These are phyloP conservation scores for Trichosporon sp. DNA, from an alignment of 1,284 basidiomycete genomes.

Conservation along the genomic window DNA sequence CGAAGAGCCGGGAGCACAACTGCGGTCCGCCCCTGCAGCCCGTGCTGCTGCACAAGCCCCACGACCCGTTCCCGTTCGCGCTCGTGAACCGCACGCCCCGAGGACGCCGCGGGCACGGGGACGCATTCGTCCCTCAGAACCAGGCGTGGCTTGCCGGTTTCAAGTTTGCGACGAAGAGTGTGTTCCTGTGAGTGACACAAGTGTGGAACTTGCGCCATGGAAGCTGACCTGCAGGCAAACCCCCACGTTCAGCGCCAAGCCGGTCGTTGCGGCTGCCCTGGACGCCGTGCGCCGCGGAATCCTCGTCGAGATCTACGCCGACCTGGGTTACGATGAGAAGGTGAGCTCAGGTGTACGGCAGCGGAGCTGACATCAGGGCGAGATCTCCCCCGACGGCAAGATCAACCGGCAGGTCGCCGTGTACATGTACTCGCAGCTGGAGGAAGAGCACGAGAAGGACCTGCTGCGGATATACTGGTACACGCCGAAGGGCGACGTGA, in stretches of 20 bases:
- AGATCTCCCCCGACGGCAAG: conserved; percentile 63
- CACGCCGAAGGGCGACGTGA: conserved; percentile 55
- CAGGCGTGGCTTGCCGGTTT: conserved; percentile 67
- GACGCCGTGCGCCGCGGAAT: conserved; percentile 61
- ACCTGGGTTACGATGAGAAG: conserved; percentile 61
- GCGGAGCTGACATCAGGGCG: conserved; percentile 17
- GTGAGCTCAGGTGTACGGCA: conserved; percentile 13
- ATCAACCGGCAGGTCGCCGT: conserved; percentile 67
- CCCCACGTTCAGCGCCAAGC: conserved; percentile 65
- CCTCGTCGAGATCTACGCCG: conserved; percentile 60
- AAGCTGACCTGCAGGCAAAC: conserved; percentile 53
- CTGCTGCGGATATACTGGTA: conserved; percentile 62
- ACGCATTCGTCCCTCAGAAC: conserved; percentile 56
- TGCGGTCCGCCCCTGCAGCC: conserved; percentile 47
- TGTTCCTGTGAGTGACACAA: conserved; percentile 65
- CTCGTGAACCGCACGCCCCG: conserved; percentile 64
- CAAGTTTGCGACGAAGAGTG: conserved; percentile 59
- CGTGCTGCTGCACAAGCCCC: conserved; percentile 56
- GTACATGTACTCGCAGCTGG: conserved; percentile 58
- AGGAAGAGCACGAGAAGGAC: conserved; percentile 50
- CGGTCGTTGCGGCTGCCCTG: conserved; percentile 60
- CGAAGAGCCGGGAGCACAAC: neutral
- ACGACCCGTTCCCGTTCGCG: conserved; percentile 63
- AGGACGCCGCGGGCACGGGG: conserved; percentile 50
- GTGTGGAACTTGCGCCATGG: no score